phyloP scores from a whole-genome alignment of 441 rosid species.

The Biscutella laevigata region DNA sequence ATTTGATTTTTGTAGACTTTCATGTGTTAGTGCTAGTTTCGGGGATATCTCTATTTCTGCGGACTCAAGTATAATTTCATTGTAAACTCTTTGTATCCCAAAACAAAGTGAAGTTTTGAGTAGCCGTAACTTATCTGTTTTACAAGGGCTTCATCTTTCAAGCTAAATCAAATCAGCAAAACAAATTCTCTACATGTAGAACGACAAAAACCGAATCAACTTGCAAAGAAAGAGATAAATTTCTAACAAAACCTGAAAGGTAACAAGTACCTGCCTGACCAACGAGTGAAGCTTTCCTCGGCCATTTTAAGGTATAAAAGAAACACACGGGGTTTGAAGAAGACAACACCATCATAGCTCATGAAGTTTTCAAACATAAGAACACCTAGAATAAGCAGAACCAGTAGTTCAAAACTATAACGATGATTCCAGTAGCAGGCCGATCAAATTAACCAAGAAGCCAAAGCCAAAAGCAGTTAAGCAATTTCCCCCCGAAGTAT shows the following conservation, averaged over 20 bases:
- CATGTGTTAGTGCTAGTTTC: too few species aligned
- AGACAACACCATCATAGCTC: constrained; percentile 42
- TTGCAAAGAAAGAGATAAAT: not conserved
- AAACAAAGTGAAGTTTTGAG: too few species aligned
- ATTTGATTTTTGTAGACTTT: too few species aligned
- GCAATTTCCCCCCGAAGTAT: too few species aligned
- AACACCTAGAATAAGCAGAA: constrained; percentile 30
- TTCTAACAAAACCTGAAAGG: not conserved
- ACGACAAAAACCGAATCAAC: too few species aligned
- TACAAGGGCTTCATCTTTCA: too few species aligned
- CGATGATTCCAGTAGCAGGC: constrained; percentile 46
- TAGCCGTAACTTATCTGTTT: too few species aligned
- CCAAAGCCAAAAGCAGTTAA: constrained; percentile 19
- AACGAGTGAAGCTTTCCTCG: constrained; percentile 34
- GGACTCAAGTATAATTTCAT: too few species aligned
- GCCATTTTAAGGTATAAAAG: constrained; percentile 39
- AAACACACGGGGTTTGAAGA: constrained; percentile 27
- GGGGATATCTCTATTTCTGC: too few species aligned
- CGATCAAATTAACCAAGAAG: constrained; percentile 23
- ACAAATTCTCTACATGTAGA: too few species aligned
- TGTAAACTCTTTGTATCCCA: too few species aligned
- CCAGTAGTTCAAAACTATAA: constrained; percentile 34
- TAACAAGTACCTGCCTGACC: constrained; percentile 39
- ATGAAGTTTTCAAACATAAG: constrained; percentile 57
- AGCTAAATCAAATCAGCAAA: too few species aligned